Percentiles rank a stretch among this genome's conserved stretches.
Conservation (phyloP, 768 basidiomycete genomes). For the Rhodotorula toruloides region DNA sequence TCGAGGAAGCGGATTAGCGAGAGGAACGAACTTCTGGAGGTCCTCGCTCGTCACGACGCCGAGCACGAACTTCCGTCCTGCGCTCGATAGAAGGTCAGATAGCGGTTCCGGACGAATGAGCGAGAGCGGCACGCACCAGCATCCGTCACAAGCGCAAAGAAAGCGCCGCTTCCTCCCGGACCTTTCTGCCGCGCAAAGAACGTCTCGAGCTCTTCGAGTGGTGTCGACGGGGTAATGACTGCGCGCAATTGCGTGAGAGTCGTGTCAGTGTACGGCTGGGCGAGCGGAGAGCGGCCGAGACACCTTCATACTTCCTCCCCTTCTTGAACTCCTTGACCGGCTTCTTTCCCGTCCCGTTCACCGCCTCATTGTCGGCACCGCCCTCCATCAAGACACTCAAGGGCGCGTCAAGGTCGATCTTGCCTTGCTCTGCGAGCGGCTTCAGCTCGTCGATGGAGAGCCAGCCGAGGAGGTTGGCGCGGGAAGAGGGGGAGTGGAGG, state of each 20-base stretch:
- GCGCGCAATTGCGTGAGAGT: rapidly evolving
- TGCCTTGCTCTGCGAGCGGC: conserved; percentile 1
- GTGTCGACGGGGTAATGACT: conserved; percentile 47
- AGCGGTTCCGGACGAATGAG: rapidly evolving
- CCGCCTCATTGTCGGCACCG: not conserved
- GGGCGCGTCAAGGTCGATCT: conserved; percentile 14
- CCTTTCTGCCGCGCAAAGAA: conserved; percentile 42
- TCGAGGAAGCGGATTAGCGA: too few relatives aligned
- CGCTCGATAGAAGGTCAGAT: not conserved
- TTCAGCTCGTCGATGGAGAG: conserved; percentile 25
- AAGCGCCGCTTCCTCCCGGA: not conserved
- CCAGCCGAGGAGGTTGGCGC: conserved; percentile 28
- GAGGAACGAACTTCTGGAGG: conserved; percentile 12
- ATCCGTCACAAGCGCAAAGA: conserved; percentile 46
- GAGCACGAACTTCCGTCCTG: conserved; percentile 26
- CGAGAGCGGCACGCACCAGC: not conserved
- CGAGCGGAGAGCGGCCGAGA: not conserved
- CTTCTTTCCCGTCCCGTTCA: too few relatives aligned
- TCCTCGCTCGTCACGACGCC: conserved; percentile 23
- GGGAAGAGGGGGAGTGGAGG: conserved; percentile 18
- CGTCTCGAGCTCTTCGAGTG: conserved; percentile 46
- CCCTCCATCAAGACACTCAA: not conserved
- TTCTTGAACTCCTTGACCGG: conserved; percentile 19
- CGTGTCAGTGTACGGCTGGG: not conserved
- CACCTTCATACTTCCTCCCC: conserved; percentile 20